Conservation (phyloP, 2,329 filamentous ascomycete genomes). For the Curvularia eragrostidis region DNA sequence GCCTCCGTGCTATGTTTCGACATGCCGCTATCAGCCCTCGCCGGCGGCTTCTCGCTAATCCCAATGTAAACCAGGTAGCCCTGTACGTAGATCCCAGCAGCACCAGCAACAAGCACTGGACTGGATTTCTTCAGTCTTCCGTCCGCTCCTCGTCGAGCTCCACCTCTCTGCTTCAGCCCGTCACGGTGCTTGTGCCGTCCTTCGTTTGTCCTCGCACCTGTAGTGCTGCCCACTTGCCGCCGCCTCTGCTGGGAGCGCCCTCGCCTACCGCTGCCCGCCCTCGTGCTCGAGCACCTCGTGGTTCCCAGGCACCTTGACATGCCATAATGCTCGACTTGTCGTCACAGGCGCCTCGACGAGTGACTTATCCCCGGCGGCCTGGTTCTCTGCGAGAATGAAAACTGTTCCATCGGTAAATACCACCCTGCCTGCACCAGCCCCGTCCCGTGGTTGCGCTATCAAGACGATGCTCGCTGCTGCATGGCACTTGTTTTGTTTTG, state of each 20-base stretch:
- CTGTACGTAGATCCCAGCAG: constrained; percentile 42
- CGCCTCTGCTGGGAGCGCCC: constrained; percentile 30
- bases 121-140: constrained; percentile 42
- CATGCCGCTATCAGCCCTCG: constrained; percentile 44
- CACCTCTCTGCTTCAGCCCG: constrained; percentile 38
- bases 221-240: constrained; percentile 27
- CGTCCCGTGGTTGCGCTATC: constrained; percentile 16
- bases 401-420: constrained; percentile 54
- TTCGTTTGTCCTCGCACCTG: constrained; percentile 26
- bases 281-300: constrained; percentile 33
- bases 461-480: constrained; percentile 14
- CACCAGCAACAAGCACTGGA: constrained; percentile 43
- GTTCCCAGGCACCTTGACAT: constrained; percentile 39
- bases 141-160: constrained; percentile 41
- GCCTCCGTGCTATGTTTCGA: constrained; percentile 41
- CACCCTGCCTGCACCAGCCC: constrained; percentile 27
- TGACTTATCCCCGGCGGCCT: constrained; percentile 47
- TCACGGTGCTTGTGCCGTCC: constrained; percentile 34
- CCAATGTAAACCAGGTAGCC: constrained; percentile 38
- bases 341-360: constrained; percentile 48
- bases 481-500: constrained; percentile 42
- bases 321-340: constrained; percentile 52
- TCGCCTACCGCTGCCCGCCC: no score
- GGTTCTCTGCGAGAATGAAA: constrained; percentile 54
- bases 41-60: constrained; percentile 44